These are phyloP conservation scores for Laguncularia racemosa DNA, from an alignment of 345 rosid species.

Conservation along the genomic window DNA sequence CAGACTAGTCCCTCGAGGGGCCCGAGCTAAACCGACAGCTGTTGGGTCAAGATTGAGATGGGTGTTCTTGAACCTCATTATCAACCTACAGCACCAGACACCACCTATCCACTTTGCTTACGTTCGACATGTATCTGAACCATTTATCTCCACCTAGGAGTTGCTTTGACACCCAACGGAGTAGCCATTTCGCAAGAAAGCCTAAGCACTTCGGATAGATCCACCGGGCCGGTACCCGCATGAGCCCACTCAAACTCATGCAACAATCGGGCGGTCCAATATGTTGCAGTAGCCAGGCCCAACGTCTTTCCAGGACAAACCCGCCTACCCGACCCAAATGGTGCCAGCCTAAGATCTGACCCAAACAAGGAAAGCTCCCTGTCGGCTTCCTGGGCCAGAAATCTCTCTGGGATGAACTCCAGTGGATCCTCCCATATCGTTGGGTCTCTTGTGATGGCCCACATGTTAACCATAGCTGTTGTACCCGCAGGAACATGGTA, in stretches of 20 bases:
- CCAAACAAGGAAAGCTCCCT: constrained; percentile 32
- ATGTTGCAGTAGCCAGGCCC: constrained; percentile 35
- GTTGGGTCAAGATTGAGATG: too few relatives aligned
- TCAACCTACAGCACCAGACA: too few relatives aligned
- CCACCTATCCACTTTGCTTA: too few relatives aligned
- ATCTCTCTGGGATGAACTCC: constrained; percentile 35
- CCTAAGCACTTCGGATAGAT: constrained; percentile 32
- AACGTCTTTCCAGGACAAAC: constrained; percentile 42
- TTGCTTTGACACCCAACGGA: constrained; percentile 28
- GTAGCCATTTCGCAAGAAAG: constrained; percentile 47
- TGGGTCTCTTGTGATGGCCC: constrained; percentile 56
- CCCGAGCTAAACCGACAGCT: too few relatives aligned
- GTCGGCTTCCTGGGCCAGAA: constrained; percentile 11
- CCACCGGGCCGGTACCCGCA: constrained; percentile 24
- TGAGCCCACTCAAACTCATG: constrained; percentile 41
- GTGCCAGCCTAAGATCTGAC: constrained; percentile 43
- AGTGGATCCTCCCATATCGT: constrained; percentile 33
- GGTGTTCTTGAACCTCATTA: too few relatives aligned
- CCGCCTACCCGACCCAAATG: constrained; percentile 53
- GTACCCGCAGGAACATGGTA: constrained; percentile 39
- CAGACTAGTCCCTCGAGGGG: too few relatives aligned
- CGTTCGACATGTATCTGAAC: too few relatives aligned
- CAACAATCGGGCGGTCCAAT: constrained; percentile 35
- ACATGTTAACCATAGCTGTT: constrained; percentile 54
- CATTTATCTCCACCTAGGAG: constrained; percentile 15